Evolutionary conservation across 1,284 basidiomycete species (phyloP).

Genomic region (Papiliotrema nemorosa): DNA sequence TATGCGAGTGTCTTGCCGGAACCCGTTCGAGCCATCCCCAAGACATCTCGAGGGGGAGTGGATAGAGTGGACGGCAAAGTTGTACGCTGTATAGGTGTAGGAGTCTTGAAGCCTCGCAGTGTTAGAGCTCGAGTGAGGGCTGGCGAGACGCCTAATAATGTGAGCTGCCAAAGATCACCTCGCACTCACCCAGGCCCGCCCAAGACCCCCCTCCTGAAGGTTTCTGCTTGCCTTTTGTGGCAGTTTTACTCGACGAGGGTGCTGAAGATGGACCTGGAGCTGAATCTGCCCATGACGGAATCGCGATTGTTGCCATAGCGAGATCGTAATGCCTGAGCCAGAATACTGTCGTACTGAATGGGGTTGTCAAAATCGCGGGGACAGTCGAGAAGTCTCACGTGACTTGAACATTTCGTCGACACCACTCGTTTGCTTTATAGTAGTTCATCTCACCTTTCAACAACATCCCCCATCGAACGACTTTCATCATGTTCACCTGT

Average conservation of each 20-base stretch:
- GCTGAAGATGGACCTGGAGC: not conserved
- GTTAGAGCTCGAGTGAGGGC: slow-evolving; percentile 57
- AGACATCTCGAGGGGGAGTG: slow-evolving; percentile 85
- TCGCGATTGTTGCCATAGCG: no score
- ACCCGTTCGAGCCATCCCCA: slow-evolving; percentile 98
- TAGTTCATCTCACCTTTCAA: no score
- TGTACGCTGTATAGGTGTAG: slow-evolving; percentile 93
- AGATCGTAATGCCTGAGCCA: no score
- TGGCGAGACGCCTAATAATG: slow-evolving; percentile 16
- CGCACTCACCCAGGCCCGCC: slow-evolving; percentile 31
- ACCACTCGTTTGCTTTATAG: no score
- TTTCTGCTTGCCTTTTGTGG: slow-evolving; percentile 1
- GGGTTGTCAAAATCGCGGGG: no score
- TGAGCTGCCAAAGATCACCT: not conserved
- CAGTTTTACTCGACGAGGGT: not conserved
- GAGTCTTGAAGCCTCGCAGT: slow-evolving; percentile 89
- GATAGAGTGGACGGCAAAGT: slow-evolving; percentile 82
- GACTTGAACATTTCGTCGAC: no score
- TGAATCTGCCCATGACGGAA: no score
- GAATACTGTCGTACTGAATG: no score
- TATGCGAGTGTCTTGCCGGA: slow-evolving; percentile 98
- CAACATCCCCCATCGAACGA: not conserved
- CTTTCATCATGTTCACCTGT: slow-evolving; percentile 66
- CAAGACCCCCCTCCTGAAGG: slow-evolving; percentile 21
- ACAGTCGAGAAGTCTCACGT: no score